These are phyloP conservation scores for Paramecium bursaria DNA, from an alignment of 73 alveolate species.

Conservation along the genomic window DNA sequence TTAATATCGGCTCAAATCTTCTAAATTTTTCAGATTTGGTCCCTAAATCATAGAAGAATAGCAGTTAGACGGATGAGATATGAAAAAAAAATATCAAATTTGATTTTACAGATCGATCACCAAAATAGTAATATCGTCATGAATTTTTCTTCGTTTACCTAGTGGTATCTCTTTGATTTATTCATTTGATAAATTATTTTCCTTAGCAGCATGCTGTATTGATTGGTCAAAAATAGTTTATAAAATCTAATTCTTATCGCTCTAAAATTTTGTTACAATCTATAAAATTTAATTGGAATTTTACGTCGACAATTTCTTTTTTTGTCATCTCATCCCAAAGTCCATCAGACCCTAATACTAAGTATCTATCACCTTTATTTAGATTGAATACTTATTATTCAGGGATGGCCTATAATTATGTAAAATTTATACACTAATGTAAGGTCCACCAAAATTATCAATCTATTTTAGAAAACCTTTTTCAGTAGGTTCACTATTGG, in stretches of 20 bases:
- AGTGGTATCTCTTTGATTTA: slow-evolving; percentile 74
- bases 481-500: slow-evolving; percentile 59
- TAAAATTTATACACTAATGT: slow-evolving; percentile 66
- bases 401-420: slow-evolving; percentile 70
- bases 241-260: slow-evolving; percentile 71
- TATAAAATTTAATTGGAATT: background rate
- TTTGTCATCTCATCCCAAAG: slow-evolving; percentile 93
- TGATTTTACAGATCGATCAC: slow-evolving; percentile 66
- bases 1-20: background rate
- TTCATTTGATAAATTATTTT: slow-evolving; percentile 67
- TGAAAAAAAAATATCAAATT: slow-evolving; percentile 9
- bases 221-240: slow-evolving; percentile 74
- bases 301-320: slow-evolving; percentile 73
- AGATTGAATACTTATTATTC: slow-evolving; percentile 78
- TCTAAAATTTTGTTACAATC: slow-evolving; percentile 65
- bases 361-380: slow-evolving; percentile 80
- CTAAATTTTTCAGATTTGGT: background rate
- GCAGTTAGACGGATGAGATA: background rate
- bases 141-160: slow-evolving; percentile 87
- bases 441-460: slow-evolving; percentile 85
- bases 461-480: slow-evolving; percentile 75
- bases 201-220: slow-evolving; percentile 76
- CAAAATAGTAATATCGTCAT: slow-evolving; percentile 91
- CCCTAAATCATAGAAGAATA: background rate
- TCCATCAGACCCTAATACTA: slow-evolving; percentile 93